Base-by-base conservation (phyloP, 306 rosid species). In the Prunus davidiana region DNA sequence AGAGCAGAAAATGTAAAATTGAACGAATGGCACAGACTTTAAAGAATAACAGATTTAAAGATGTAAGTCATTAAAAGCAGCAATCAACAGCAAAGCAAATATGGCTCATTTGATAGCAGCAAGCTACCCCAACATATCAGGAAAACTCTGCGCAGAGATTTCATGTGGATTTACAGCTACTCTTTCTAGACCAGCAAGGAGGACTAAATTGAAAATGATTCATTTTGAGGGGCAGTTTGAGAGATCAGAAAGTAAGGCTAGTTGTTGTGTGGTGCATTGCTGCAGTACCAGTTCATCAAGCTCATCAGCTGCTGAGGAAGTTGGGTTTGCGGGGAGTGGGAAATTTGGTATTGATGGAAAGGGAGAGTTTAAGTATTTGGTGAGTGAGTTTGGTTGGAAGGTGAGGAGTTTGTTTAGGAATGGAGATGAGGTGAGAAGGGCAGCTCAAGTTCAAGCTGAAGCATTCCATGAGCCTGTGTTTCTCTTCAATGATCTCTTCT, bases 401-500 rank as follows among this genome's bases (percentile, higher is more conserved):
- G 90, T 91, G 7, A 93, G 93, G 64, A 87, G 86, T 69, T 81
- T 93, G 20, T 78, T 74, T 34, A 77, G 77, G 79, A 87, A 81
- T 38, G 74, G 75, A 22, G 93, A 89, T 71, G 98, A 93, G 87
- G 82, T 89, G n/a, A 84, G 70, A 41, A 70, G 61, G n/a, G 96
- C 88, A 6, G 88, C 97, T 64, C 75, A 51, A 4, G 79, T 91
- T 82, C 98, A 91, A 72, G 96, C 98, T 38, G 85, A 89, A 83
- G 97, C 97, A 52, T 93, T 93, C 45, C 88, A 93, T 79, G 89
- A 76, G 54, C 95, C 98, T 58, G 74, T 82, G 3, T 69, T 82
- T 69, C 84, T 93, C 79, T 91, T 93, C 84, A 80, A 93, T 25
- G 73, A 83, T 64, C 49, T 91, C 32, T 91, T 91, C 92, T 88